These are phyloP conservation scores for Flueggea neowawraea DNA, from an alignment of 441 rosid species.

Conservation along the genomic window DNA sequence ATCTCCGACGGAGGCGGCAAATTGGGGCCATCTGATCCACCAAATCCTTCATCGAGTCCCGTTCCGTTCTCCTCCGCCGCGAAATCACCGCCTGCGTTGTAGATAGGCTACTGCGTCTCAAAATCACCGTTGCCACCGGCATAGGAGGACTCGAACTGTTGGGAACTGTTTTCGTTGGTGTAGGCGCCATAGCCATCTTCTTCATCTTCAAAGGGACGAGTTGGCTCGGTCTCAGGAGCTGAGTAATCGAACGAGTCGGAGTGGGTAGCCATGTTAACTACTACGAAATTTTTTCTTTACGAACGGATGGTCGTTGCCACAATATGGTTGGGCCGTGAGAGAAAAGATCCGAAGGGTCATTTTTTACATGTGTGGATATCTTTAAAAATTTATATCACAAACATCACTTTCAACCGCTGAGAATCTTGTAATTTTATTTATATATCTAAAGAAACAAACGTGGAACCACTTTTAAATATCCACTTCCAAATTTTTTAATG, in stretches of 20 bases:
- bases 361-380: no score
- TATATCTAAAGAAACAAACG: no score
- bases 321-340: no score
- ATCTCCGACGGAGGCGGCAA: conserved; percentile 56
- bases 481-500: no score
- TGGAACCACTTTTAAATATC: no score
- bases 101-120: conserved; percentile 31
- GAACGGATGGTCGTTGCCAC: background rate
- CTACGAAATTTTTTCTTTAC: background rate
- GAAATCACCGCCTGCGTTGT: conserved; percentile 22
- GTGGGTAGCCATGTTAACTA: conserved; percentile 35
- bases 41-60: conserved; percentile 30
- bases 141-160: conserved; percentile 15
- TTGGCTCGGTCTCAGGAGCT: conserved; percentile 26
- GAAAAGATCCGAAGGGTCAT: no score
- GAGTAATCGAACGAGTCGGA: conserved; percentile 49
- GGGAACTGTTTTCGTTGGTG: conserved; percentile 5
- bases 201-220: conserved; percentile 24
- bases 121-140: conserved; percentile 32
- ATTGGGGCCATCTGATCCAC: conserved; percentile 50
- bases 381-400: no score
- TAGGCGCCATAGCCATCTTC: conserved; percentile 16
- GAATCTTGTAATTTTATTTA: no score
- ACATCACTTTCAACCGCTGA: no score
- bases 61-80: conserved; percentile 24